Evolutionary conservation across 1,284 basidiomycete species (phyloP), one percentile per base, ranked within the genome.

Genomic region (Malassezia slooffiae): DNA sequence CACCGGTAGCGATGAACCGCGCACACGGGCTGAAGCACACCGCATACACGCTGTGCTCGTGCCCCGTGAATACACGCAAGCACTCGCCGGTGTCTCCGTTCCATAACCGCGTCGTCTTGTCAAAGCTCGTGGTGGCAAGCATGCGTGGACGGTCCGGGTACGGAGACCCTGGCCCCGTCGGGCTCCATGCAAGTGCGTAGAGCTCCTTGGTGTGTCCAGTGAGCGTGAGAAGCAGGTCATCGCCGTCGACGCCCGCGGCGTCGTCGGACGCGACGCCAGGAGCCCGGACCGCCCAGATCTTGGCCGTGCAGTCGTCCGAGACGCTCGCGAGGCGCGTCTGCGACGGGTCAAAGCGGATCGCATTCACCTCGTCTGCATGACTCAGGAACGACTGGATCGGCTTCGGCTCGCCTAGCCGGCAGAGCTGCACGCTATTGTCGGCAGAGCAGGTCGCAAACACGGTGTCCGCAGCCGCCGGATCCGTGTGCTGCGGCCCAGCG

Each of bases 281-380:
- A 19, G 54, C 46, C 13, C 62, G 58, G 8, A 70, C 31, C 4
- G 52, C 45, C 65, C 65, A 70, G 26, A 70, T 58, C 41, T 57
- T 54, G 23, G 57, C 59, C 2, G 61, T 60, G 7, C 29, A 48
- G 47, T 70, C 67, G 40, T 70, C 67, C 7, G 64, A 67, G 0
- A 58, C 67, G 7, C 54, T 58, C 3, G 67, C 67, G 17, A 70
- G 43, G 5, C 67, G 54, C 38, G 64, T 65, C 38, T 61, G 59
- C 11, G 62, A 62, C 11, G 62, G 57, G 41, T 70, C 65, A 34
- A 70, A 62, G 17, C 59, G 59, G 33, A 70, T 59, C 7, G 63
- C 55, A 34, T 70, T 70, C 38, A 70, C 65, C 47, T 70, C 67
- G 47, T 70, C 67, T 5, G 55, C 52, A 41, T 70, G 67, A 13